Percentiles rank a stretch among this genome's conserved stretches.
Conservation (phyloP, 2,329 filamentous ascomycete genomes). For the Exophiala calicioides region DNA sequence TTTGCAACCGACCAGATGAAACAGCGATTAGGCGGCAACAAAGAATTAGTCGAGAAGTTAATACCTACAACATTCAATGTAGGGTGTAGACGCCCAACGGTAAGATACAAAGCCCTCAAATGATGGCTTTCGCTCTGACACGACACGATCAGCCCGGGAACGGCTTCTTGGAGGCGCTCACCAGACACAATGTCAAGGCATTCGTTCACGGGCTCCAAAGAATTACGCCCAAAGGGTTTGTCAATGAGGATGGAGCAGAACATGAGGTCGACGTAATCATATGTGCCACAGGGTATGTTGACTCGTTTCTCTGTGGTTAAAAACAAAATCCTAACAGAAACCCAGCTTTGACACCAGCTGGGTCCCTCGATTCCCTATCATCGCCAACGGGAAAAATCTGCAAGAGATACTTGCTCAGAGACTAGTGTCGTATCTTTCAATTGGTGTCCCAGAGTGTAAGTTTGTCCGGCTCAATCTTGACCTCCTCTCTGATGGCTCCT, state of each 20-base stretch:
- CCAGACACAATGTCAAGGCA: conserved; percentile 47
- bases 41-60: conserved; percentile 45
- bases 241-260: conserved; percentile 28
- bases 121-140: conserved; percentile 30
- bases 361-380: conserved; percentile 24
- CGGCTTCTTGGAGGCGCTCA: conserved; percentile 34
- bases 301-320: too few species aligned
- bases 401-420: conserved; percentile 18
- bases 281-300: conserved; percentile 26
- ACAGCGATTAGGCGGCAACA: conserved; percentile 35
- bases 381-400: conserved; percentile 19
- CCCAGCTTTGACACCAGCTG: conserved; percentile 24
- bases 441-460: conserved; percentile 21
- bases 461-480: not conserved
- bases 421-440: conserved; percentile 22
- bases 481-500: conserved; percentile 10
- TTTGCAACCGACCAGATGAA: conserved; percentile 30
- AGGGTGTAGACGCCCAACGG: conserved; percentile 45
- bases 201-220: conserved; percentile 43
- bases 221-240: conserved; percentile 39
- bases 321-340: too few species aligned
- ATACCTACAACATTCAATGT: conserved; percentile 47
- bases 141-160: conserved; percentile 29
- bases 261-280: conserved; percentile 30
- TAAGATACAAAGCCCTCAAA: conserved; percentile 35